Percentiles rank a stretch among this genome's conserved stretches.
Conservation (phyloP, 768 basidiomycete species). For the Hypholoma sublateritium region DNA sequence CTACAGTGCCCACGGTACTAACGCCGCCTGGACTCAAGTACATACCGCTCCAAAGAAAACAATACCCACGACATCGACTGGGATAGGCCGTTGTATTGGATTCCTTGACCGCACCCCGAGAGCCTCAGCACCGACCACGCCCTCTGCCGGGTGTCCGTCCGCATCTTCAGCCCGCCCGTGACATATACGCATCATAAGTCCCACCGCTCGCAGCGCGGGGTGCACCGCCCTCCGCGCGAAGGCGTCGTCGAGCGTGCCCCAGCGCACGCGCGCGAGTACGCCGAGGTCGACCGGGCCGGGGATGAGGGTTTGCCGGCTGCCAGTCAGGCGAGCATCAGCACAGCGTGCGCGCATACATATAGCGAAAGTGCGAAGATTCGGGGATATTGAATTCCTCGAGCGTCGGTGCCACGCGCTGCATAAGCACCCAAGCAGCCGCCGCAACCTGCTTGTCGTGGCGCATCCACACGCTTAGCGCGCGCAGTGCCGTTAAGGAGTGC, state of each 20-base stretch:
- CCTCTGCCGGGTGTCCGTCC: not conserved
- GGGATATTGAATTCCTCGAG: slow-evolving; percentile 8
- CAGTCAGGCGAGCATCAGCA: not conserved
- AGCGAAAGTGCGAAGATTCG: slow-evolving; percentile 10
- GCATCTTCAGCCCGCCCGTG: slow-evolving; percentile 4
- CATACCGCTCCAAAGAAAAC: too few relatives aligned
- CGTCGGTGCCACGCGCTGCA: slow-evolving; percentile 4
- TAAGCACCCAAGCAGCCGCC: slow-evolving; percentile 3
- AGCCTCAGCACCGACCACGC: not conserved
- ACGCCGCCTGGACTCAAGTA: too few relatives aligned
- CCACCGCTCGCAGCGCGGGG: not conserved
- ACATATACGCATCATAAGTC: slow-evolving; percentile 2
- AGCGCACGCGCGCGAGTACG: not conserved
- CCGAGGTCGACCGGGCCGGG: slow-evolving; percentile 10
- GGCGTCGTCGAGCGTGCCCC: not conserved
- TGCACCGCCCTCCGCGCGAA: not conserved
- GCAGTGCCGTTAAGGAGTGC: not conserved
- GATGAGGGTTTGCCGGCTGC: slow-evolving; percentile 1
- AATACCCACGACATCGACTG: too few relatives aligned
- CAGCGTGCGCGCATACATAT: not conserved
- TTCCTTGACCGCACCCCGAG: not conserved
- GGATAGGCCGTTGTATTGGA: too few relatives aligned
- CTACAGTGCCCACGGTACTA: too few relatives aligned
- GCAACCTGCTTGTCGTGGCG: slow-evolving; percentile 1
- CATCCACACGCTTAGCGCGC: slow-evolving; percentile 7